Base-by-base conservation (phyloP, 2,329 filamentous ascomycete species). In the Colletotrichum acutatum region DNA sequence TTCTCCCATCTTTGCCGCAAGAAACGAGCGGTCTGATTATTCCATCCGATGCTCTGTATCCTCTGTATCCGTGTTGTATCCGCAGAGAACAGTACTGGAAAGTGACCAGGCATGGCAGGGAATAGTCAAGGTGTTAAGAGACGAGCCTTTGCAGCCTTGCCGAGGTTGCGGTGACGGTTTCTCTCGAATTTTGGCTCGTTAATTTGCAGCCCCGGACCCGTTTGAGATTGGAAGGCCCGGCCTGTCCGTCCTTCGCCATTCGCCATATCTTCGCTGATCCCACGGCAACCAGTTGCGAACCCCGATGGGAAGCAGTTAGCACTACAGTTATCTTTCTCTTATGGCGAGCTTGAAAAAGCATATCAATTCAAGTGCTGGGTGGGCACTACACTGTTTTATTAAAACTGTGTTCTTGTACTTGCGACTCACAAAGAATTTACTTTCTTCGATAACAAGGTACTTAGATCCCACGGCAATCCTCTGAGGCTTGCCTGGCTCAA, bases 151-250 rank as follows among this genome's bases (percentile, higher is more conserved):
- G 32, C 16, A 53, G 46, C 60, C n/a, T 34, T 56, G 62, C 32
- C 62, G 52, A 65, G 16, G 42, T 49, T 49, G 42, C 19, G 42
- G 42, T 49, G 42, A 49, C 42, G 19, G 19, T 7, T 28, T 42
- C 22, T 34, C 28, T 42, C 52, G 26, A 3, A 26, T 12, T 6
- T 37, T 46, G 60, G 53, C 22, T 64, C 59, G 56, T 70, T 28
- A 52, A 72, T 69, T 65, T 61, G 66, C 70, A 28, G 54, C 54
- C 42, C 59, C n/a, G 60, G 66, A 22, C 65, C 54, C 53, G 28
- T 28, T 60, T 58, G 54, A 59, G 59, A 59, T 64, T 60, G 70
- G 32, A 22, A 64, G 59, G 26, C 42, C 70, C 66, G 69, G 70
- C 54, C 24, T 70, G 54, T 34, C 60, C 60, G 70, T 9, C 37